Evolutionary conservation across 2,329 filamentous ascomycete genomes (phyloP).

Genomic region (Ilyonectria mors-panacis): DNA sequence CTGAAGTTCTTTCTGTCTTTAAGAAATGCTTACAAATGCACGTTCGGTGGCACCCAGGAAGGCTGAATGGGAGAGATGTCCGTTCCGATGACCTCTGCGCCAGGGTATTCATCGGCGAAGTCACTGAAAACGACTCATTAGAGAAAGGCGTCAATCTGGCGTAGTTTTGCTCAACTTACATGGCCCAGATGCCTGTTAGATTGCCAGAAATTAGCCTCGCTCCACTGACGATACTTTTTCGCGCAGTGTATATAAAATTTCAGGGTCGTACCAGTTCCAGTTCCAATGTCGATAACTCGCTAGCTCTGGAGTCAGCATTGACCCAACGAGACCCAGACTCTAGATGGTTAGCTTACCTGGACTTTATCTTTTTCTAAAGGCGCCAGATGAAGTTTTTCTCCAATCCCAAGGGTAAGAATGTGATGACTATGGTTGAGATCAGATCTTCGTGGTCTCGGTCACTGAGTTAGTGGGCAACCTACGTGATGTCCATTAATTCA

Average conservation of each 20-base stretch:
- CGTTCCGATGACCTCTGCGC: constrained; percentile 63
- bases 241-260: not conserved
- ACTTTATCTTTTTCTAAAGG: constrained; percentile 42
- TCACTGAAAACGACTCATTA: constrained; percentile 58
- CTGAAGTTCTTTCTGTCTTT: fast-evolving
- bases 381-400: constrained; percentile 40
- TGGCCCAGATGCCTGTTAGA: constrained; percentile 60
- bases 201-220: not conserved
- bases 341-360: constrained; percentile 22
- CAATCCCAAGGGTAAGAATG: constrained; percentile 40
- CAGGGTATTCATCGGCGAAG: constrained; percentile 59
- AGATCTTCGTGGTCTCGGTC: not conserved
- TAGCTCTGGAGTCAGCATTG: constrained; percentile 25
- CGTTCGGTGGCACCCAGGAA: constrained; percentile 61
- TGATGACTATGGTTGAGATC: constrained; percentile 30
- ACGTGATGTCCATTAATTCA: constrained; percentile 45
- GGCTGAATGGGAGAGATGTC: constrained; percentile 72
- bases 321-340: not conserved
- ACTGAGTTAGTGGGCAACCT: not conserved
- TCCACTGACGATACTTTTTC: not conserved
- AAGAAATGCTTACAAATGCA: constrained; percentile 55
- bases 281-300: constrained; percentile 64
- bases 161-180: constrained; percentile 49
- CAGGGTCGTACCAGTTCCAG: constrained; percentile 64
- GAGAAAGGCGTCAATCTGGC: fast-evolving